A percentile compares a stretch with the other conserved stretches of the same genome.
Evolutionary conservation across 2,329 filamentous ascomycete species (phyloP).

Genomic region (Fusarium austroafricanum): DNA sequence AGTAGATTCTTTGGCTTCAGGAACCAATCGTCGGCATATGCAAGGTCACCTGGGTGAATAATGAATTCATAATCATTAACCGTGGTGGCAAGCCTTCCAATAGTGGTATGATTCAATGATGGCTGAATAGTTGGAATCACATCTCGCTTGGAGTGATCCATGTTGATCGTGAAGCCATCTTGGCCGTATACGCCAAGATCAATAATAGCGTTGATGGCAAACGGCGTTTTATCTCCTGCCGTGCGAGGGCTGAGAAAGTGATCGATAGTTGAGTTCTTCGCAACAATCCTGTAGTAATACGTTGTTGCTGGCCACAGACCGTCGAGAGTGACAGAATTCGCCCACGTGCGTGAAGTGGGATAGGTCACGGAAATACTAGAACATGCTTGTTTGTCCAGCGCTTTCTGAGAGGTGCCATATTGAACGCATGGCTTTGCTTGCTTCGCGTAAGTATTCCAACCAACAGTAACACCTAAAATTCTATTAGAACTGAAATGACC

Average conservation of each 20-base stretch:
- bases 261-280: not conserved
- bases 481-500: too few species aligned
- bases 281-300: slow-evolving; percentile 25
- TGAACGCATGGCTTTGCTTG: slow-evolving; percentile 17
- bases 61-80: slow-evolving; percentile 25
- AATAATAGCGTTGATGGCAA: slow-evolving; percentile 27
- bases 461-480: slow-evolving; percentile 12
- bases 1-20: slow-evolving; percentile 24
- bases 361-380: slow-evolving; percentile 20
- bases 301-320: slow-evolving; percentile 11
- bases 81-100: slow-evolving; percentile 23
- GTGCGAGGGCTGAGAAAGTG: slow-evolving; percentile 20
- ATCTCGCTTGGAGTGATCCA: slow-evolving; percentile 21
- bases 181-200: slow-evolving; percentile 28
- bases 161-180: slow-evolving; percentile 25
- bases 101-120: slow-evolving; percentile 25
- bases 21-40: slow-evolving; percentile 24
- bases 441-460: slow-evolving; percentile 29
- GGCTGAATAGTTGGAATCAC: slow-evolving; percentile 16
- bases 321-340: slow-evolving; percentile 6
- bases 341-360: slow-evolving; percentile 29
- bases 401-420: slow-evolving; percentile 12
- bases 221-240: slow-evolving; percentile 19
- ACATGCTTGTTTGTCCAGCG: slow-evolving; percentile 14
- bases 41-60: slow-evolving; percentile 19